Evolutionary conservation across 495 filamentous ascomycete species (phyloP).

Genomic region (Stereocaulon alpinum): DNA sequence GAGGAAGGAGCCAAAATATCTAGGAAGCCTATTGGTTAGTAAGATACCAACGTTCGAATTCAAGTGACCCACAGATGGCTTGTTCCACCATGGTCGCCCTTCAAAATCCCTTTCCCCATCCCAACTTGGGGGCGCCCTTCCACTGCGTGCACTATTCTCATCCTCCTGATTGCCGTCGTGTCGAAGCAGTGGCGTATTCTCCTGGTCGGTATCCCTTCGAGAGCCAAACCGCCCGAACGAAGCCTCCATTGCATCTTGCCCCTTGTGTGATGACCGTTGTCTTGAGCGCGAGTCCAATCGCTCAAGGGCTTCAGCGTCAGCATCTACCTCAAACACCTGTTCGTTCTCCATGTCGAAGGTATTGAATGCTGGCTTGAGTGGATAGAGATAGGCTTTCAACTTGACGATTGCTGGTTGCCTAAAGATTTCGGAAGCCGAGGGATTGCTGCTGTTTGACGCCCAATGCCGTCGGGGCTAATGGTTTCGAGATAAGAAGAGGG

Average conservation of each 20-base stretch:
- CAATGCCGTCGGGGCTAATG: background rate
- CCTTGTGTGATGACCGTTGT: constrained; percentile 10
- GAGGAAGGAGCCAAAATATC: constrained; percentile 77
- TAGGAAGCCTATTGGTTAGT: constrained; percentile 27
- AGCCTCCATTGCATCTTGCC: constrained; percentile 7
- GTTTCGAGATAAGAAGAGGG: background rate
- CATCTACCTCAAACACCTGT: constrained; percentile 22
- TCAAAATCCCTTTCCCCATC: constrained; percentile 48
- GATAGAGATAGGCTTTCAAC: background rate
- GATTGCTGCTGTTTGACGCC: too few relatives aligned
- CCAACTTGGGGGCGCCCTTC: constrained; percentile 25
- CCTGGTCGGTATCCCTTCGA: constrained; percentile 16
- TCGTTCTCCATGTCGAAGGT: constrained; percentile 7
- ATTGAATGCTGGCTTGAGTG: background rate
- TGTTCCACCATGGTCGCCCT: constrained; percentile 58
- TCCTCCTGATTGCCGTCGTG: background rate
- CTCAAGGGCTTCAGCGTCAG: constrained; percentile 34
- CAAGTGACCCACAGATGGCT: constrained; percentile 51
- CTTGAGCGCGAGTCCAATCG: constrained; percentile 7
- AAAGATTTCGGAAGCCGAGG: background rate
- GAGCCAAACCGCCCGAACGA: constrained; percentile 9
- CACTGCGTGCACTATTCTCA: constrained; percentile 16
- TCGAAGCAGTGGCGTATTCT: constrained; percentile 33
- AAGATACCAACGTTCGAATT: constrained; percentile 3
- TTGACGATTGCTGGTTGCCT: background rate